Evolutionary conservation across 2,329 filamentous ascomycete species (phyloP), one percentile per base, ranked within the genome.

Genomic region (Trichoderma lentiforme): DNA sequence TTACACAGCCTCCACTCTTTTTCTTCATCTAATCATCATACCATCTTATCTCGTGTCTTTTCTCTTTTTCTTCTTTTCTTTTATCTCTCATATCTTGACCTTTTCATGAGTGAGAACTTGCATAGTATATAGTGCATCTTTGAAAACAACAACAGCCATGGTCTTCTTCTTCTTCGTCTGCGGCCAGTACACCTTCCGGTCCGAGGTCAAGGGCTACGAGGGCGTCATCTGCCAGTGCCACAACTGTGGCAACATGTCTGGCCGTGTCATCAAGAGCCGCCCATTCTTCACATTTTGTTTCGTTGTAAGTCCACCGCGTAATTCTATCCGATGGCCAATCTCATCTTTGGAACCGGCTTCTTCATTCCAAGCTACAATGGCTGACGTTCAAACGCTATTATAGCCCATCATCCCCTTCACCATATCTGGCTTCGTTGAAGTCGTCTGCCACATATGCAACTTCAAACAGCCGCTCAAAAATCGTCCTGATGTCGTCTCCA

Each of bases 261-360:
- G 84, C 15, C 84, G 83, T 73, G 89, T 91, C 71, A 84, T 89
- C 77, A 91, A 91, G 80, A 86, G 85, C 72, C 86, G 90, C 72
- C 89, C 89, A 56, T 94, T 91, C 90, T 94, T 94, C 78, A 94
- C 92, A 6, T 90, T 94, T 78, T 94, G 92, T 85, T 94, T 92
- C 81, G 82, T 94, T 68, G 89, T 90, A 81, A 77, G 87, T 83
- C 36, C 18, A n/a, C 7, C 15, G 7, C 39, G 3, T 43, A 1
- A 43, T 43, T 43, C 39, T 18, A n/a, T n/a, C 12, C 18, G 39
- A 43, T 43, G 14, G 15, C 14, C 15, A 43, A 18, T 18, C 36
- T 18, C 36, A 43, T 3, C 43, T 47, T 47, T 47, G n/a, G n/a
- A n/a, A 11, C n/a, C 43, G n/a, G 34, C 34, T 47, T 3, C 69